phyloP scores from a whole-genome alignment of 2,329 filamentous ascomycete species.

The Fusarium kyushuense region DNA sequence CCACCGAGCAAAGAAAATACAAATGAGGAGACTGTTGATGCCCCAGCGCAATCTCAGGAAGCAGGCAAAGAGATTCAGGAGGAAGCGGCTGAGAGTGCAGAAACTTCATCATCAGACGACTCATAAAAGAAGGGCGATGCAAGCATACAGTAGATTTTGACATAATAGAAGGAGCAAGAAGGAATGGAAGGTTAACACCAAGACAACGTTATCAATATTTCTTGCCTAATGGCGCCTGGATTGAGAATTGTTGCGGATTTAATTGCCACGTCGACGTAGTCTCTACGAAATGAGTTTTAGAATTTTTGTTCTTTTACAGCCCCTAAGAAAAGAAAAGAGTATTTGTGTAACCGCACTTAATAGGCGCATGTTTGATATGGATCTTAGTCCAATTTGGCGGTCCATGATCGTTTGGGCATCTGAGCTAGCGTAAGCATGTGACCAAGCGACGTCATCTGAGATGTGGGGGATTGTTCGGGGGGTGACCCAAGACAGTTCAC shows the following conservation, averaged over 20 bases:
- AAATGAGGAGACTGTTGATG: not conserved
- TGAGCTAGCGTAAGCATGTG: not conserved
- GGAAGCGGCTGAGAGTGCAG: constrained; percentile 6
- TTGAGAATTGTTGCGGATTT: constrained; percentile 15
- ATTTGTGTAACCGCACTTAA: not conserved
- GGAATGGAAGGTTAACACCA: not conserved
- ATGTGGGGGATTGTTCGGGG: constrained; percentile 22
- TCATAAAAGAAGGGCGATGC: constrained; percentile 8
- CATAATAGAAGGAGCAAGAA: not conserved
- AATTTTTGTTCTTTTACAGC: not conserved
- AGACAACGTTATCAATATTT: not conserved
- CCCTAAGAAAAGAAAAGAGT: not conserved
- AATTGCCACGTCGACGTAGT: constrained; percentile 5
- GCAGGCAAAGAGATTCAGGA: constrained; percentile 15
- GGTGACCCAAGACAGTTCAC: not conserved
- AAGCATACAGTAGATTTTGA: constrained; percentile 7
- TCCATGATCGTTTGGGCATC: not conserved
- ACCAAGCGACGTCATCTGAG: constrained; percentile 36
- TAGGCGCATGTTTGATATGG: not conserved
- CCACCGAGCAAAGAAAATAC: constrained; percentile 23
- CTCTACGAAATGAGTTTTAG: constrained; percentile 27
- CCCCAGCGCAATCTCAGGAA: constrained; percentile 6
- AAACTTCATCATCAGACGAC: constrained; percentile 10
- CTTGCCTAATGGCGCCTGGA: constrained; percentile 16
- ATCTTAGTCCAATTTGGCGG: not conserved